phyloP scores from a whole-genome alignment of 2,329 filamentous ascomycete species.

The Aspergillus intermedius region DNA sequence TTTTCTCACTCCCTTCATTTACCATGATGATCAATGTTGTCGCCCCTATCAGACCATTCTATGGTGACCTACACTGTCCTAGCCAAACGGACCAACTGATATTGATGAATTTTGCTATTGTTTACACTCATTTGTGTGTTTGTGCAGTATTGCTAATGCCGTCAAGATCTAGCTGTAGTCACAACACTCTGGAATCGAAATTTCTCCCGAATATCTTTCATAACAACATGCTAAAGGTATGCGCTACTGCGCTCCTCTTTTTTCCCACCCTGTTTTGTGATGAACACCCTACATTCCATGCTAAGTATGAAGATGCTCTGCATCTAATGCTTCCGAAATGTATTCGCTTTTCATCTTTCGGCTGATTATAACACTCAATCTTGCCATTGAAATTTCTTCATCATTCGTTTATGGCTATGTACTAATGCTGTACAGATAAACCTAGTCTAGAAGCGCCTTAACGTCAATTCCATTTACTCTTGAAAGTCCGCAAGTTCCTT shows the following conservation, averaged over 20 bases:
- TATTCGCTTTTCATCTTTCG: slow-evolving; percentile 62
- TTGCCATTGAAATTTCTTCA: slow-evolving; percentile 3
- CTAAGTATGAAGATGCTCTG: slow-evolving; percentile 53
- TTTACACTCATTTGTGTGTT: slow-evolving; percentile 7
- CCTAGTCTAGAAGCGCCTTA: slow-evolving; percentile 9
- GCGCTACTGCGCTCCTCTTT: slow-evolving; percentile 9
- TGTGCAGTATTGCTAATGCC: background rate
- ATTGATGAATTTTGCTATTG: background rate
- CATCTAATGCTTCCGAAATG: slow-evolving; percentile 50
- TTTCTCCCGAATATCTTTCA: slow-evolving; percentile 2
- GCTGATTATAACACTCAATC: slow-evolving; percentile 41
- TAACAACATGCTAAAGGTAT: slow-evolving; percentile 14
- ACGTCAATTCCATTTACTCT: slow-evolving; percentile 18
- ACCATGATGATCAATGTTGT: slow-evolving; percentile 55
- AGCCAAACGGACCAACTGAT: slow-evolving; percentile 57
- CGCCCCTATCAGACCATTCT: slow-evolving; percentile 56
- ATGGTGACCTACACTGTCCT: slow-evolving; percentile 57
- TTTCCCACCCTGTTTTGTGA: slow-evolving; percentile 34
- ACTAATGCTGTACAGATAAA: slow-evolving; percentile 17
- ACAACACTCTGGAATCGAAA: background rate
- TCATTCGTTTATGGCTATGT: slow-evolving; percentile 14
- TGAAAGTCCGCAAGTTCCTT: slow-evolving; percentile 39
- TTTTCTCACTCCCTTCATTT: slow-evolving; percentile 10
- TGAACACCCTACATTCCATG: slow-evolving; percentile 55
- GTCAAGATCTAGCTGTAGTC: slow-evolving; percentile 1